phyloP scores from a whole-genome alignment of 1,139 yeast genomes.

The Geotrichum macrosporum region DNA sequence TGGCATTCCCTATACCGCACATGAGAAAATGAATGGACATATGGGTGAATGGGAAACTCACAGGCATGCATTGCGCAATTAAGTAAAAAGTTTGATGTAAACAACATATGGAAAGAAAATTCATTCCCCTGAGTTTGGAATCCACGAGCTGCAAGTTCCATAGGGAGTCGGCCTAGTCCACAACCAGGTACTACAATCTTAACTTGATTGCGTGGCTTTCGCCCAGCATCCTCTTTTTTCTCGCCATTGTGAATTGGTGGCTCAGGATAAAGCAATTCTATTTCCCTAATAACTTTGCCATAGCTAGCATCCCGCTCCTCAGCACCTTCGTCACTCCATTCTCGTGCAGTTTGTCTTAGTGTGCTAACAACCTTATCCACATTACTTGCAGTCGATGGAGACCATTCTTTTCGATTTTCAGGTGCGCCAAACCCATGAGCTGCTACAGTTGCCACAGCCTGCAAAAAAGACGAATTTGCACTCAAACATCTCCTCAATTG shows the following conservation, averaged over 20 bases:
- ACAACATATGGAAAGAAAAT: conserved; percentile 73
- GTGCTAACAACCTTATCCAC: conserved; percentile 60
- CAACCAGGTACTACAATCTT: conserved; percentile 74
- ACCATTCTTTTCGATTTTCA: conserved; percentile 45
- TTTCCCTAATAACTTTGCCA: conserved; percentile 45
- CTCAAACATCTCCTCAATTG: conserved; percentile 47
- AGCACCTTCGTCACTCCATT: conserved; percentile 67
- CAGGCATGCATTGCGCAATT: conserved; percentile 54
- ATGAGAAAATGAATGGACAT: conserved; percentile 69
- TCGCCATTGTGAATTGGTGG: conserved; percentile 9
- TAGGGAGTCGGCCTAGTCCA: conserved; percentile 75
- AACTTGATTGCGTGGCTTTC: conserved; percentile 24
- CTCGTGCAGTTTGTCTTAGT: conserved; percentile 62
- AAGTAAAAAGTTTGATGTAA: conserved; percentile 60
- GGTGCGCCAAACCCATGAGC: conserved; percentile 51
- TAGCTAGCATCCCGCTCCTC: conserved; percentile 50
- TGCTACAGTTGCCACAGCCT: conserved; percentile 46
- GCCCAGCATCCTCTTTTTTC: neutral
- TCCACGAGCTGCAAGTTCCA: conserved; percentile 64
- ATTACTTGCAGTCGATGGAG: conserved; percentile 44
- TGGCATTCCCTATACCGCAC: conserved; percentile 53
- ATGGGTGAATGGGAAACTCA: conserved; percentile 64
- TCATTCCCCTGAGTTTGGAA: conserved; percentile 83
- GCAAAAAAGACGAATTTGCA: conserved; percentile 47
- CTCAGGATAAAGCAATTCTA: conserved; percentile 46